phyloP scores from a whole-genome alignment of 805 yeast genomes.

The Metschnikowia henanensis region DNA sequence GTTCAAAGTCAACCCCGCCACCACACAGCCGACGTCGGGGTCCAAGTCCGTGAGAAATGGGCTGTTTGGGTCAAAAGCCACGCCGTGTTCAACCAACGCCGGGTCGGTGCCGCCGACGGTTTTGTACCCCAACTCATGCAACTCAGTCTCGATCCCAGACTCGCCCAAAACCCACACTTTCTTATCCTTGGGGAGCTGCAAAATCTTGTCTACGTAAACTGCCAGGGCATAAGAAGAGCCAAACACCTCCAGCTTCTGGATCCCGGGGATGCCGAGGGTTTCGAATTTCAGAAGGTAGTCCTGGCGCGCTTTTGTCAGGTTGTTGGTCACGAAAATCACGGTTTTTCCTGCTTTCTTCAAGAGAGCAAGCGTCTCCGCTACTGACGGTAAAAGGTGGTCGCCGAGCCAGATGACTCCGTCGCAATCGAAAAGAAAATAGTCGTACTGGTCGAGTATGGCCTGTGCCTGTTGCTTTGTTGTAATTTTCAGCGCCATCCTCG shows the following conservation, averaged over 20 bases:
- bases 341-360: slow-evolving; percentile 59
- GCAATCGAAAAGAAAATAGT: slow-evolving; percentile 91
- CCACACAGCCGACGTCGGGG: slow-evolving; percentile 78
- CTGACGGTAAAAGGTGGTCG: slow-evolving; percentile 71
- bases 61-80: slow-evolving; percentile 55
- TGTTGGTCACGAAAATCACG: slow-evolving; percentile 89
- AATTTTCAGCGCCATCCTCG: slow-evolving; percentile 49
- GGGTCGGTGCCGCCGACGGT: slow-evolving; percentile 86
- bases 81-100: slow-evolving; percentile 42
- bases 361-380: slow-evolving; percentile 70
- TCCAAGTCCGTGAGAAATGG: slow-evolving; percentile 60
- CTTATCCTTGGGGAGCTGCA: slow-evolving; percentile 67
- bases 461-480: slow-evolving; percentile 47
- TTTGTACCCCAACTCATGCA: slow-evolving; percentile 68
- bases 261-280: slow-evolving; percentile 51
- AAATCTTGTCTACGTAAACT: slow-evolving; percentile 73
- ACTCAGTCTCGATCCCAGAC: slow-evolving; percentile 79
- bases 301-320: slow-evolving; percentile 85
- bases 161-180: slow-evolving; percentile 93
- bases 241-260: slow-evolving; percentile 68
- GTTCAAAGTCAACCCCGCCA: slow-evolving; percentile 79
- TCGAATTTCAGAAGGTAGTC: slow-evolving; percentile 77
- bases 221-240: slow-evolving; percentile 94
- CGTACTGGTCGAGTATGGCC: slow-evolving; percentile 61
- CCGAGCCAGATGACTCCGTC: slow-evolving; percentile 98